Evolutionary conservation across 1,139 yeast species (phyloP), one percentile per base, ranked within the genome.

Genomic region (Arxiozyma telluris): DNA sequence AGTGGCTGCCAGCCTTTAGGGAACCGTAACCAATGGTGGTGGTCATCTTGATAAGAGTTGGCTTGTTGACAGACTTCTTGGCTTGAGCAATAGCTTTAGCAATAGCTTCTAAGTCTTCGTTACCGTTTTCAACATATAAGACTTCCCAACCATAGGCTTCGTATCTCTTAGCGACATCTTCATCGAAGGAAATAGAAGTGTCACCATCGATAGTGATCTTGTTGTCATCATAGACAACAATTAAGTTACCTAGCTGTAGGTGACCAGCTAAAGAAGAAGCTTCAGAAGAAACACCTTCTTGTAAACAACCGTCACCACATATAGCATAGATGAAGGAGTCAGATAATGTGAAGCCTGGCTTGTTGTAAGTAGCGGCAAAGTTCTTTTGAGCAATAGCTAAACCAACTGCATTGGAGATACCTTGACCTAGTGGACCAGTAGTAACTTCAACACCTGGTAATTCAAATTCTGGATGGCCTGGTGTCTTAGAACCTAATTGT

Each of bases 341-440:
- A 57, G 89, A 79, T 60, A 88, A 66, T 54, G 80, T 75, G 74
- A 74, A 81, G 65, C 80, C 87, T 63, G 96, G 95, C 79, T 86
- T 88, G 85, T 93, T 91, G 82, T 84, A 93, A 63, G 86, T 84
- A 60, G 97, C 96, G 63, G 94, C 96, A 59, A 89, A 76, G 74
- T 91, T 94, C 62, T 84, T 83, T 76, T 89, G 96, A 58, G 97
- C 98, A 70, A 93, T 80, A 58, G 98, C 98, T 67, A 94, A 71
- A 76, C 99, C 99, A 66, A 93, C 96, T 54, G 97, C 98, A 72
- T 91, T 91, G 67, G 87, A 80, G 67, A 93, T 81, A 83, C 99
- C 99, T 78, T 93, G 99, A 71, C 99, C 99, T 68, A 93, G 82
- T 58, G 99, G 98, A 73, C 99, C 99, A 59, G 98, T 91, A 73